Percentiles rank a stretch among this genome's conserved stretches.
phyloP scores from a whole-genome alignment of 495 filamentous ascomycete species.

The Viridothelium virens region DNA sequence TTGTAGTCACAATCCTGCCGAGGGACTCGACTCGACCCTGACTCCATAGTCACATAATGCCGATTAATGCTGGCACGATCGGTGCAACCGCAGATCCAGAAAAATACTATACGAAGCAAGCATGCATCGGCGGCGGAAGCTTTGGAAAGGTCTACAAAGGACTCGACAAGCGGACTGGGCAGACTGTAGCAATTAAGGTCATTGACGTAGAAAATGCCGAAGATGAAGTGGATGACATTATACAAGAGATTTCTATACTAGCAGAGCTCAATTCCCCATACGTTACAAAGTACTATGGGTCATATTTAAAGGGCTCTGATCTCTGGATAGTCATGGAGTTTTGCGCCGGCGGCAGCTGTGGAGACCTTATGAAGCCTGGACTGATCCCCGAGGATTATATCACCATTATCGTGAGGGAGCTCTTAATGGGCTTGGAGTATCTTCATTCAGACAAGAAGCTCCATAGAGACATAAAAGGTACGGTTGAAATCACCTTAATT shows the following conservation, averaged over 20 bases:
- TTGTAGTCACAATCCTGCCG: no score
- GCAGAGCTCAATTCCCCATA: slow-evolving; percentile 88
- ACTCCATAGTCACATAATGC: background rate
- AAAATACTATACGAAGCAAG: slow-evolving; percentile 28
- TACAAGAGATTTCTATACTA: slow-evolving; percentile 92
- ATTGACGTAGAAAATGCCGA: slow-evolving; percentile 98
- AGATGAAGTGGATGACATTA: slow-evolving; percentile 96
- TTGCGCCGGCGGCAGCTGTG: slow-evolving; percentile 83
- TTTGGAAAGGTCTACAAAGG: slow-evolving; percentile 97
- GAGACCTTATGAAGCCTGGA: slow-evolving; percentile 91
- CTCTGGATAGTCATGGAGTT: slow-evolving; percentile 99
- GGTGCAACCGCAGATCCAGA: slow-evolving; percentile 26
- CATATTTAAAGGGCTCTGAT: slow-evolving; percentile 88
- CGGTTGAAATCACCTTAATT: background rate
- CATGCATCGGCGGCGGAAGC: slow-evolving; percentile 59
- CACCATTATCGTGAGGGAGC: slow-evolving; percentile 86
- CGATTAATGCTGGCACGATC: slow-evolving; percentile 22
- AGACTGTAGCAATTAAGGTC: slow-evolving; percentile 88
- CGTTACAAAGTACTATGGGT: slow-evolving; percentile 93
- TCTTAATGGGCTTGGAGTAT: slow-evolving; percentile 86
- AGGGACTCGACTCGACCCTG: no score
- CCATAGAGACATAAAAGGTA: slow-evolving; percentile 86
- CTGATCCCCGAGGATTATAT: slow-evolving; percentile 84
- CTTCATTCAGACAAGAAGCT: slow-evolving; percentile 93
- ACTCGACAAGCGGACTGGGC: slow-evolving; percentile 74